Evolutionary conservation across 2,329 filamentous ascomycete genomes (phyloP), one percentile per base, ranked within the genome.

Genomic region (Chlorencoelia australis): DNA sequence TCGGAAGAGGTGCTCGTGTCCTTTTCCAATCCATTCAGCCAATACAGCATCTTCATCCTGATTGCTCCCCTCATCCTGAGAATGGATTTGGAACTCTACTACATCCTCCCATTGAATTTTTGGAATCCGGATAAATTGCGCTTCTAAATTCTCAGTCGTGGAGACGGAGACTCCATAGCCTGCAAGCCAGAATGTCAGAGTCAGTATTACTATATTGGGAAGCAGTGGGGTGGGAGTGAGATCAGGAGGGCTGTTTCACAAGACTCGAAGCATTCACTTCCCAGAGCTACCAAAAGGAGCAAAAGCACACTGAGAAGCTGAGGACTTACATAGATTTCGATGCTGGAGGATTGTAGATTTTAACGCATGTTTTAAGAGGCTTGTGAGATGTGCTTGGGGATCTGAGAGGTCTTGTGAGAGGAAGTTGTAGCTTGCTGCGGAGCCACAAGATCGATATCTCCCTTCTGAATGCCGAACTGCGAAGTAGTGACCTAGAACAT

Each of bases 51-150:
- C 44, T 30, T 43, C 30, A 11, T 39, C n/a, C 2, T 30, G n/a
- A n/a, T n/a, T n/a, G n/a, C n/a, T n/a, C n/a, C n/a, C n/a, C n/a
- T n/a, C n/a, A 19, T 16, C 15, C 17, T 17, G 14, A 10, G 7
- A 27, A 21, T 27, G 15, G 17, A 9, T 28, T 31, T 4, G 34
- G 22, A 8, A 33, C 30, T 49, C 39, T 15, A 46, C 33, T 7
- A 44, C 40, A 32, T 46, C 44, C 4, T 45, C 34, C 33, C 37
- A 45, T 7, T 40, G n/a, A 19, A 51, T 46, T 7, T 22, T 17
- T 9, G 25, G 8, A 7, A 44, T 17, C 4, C 41, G 38, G 8
- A 34, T 19, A 22, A 51, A 49, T 13, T 44, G 37, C n/a, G 43
- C 43, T 15, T 46, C 42, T 25, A 21, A 14, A 10, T 13, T 18